Evolutionary conservation across 768 basidiomycete species (phyloP).

Genomic region (Rhodotorula kratochvilovae): DNA sequence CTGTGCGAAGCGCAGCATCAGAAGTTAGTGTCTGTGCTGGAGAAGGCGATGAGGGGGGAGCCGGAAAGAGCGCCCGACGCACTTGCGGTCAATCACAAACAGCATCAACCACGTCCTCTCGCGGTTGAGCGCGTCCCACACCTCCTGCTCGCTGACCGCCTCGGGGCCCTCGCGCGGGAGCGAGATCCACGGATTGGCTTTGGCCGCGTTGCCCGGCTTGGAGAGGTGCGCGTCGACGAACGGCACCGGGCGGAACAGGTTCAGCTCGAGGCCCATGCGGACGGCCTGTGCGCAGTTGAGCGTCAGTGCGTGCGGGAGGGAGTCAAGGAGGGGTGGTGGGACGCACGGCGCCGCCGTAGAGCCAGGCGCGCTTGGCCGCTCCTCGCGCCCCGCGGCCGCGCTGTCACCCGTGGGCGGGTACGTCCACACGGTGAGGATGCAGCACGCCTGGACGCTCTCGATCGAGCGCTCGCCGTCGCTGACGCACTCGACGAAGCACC

Average conservation of each 20-base stretch:
- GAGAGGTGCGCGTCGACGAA: conserved; percentile 27
- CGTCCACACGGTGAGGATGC: conserved; percentile 81
- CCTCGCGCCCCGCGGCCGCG: conserved; percentile 65
- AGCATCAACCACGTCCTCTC: conserved; percentile 80
- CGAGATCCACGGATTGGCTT: conserved; percentile 51
- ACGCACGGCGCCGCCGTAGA: conserved; percentile 52
- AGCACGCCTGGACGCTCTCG: conserved; percentile 68
- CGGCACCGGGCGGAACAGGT: conserved; percentile 23
- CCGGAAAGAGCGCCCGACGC: neutral
- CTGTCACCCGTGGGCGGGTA: conserved; percentile 81
- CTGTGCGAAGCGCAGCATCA: conserved; percentile 5
- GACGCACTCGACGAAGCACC: conserved; percentile 65
- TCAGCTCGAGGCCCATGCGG: conserved; percentile 86
- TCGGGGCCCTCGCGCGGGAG: conserved; percentile 75
- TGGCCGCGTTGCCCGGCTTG: conserved; percentile 9
- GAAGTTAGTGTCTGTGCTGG: no score
- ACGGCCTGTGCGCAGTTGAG: conserved; percentile 6
- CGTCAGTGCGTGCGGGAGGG: neutral
- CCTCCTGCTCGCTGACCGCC: conserved; percentile 70
- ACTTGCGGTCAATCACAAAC: conserved; percentile 41
- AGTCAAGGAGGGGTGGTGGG: no score
- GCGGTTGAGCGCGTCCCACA: conserved; percentile 77
- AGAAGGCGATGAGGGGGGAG: no score
- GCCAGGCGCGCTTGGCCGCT: conserved; percentile 62
- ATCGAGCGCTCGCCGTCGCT: conserved; percentile 69